Evolutionary conservation across 371 early-diverging fungal species (phyloP).

Genomic region (Gilbertella persicaria): DNA sequence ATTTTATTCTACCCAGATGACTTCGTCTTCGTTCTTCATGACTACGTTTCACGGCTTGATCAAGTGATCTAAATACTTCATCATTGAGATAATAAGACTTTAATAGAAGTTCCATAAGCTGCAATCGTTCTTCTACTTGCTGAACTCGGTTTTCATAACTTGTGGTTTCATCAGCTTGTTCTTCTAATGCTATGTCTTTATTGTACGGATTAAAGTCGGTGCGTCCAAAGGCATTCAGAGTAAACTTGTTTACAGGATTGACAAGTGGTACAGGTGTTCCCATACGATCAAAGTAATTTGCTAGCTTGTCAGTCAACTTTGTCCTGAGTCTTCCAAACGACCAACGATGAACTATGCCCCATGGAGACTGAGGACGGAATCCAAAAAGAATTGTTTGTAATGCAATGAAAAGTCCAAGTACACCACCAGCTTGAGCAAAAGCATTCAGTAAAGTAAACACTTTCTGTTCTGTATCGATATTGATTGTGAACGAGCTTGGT

Average conservation of each 20-base stretch:
- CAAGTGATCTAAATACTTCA: slow-evolving; percentile 26
- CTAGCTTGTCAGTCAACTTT: slow-evolving; percentile 23
- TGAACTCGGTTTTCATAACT: too few relatives aligned
- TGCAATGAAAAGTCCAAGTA: slow-evolving; percentile 32
- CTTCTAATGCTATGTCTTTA: too few relatives aligned
- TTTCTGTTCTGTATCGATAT: slow-evolving; percentile 20
- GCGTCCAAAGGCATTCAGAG: too few relatives aligned
- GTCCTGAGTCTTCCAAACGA: slow-evolving; percentile 27
- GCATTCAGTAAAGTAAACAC: slow-evolving; percentile 28
- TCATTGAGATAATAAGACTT: slow-evolving; percentile 31
- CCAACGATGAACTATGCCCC: slow-evolving; percentile 43
- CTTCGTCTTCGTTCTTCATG: too few relatives aligned
- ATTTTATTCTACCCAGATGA: too few relatives aligned
- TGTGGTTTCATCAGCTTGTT: too few relatives aligned
- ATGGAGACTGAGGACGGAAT: slow-evolving; percentile 41
- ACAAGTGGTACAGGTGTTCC: slow-evolving; percentile 32
- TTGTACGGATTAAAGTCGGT: too few relatives aligned
- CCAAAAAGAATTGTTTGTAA: slow-evolving; percentile 39
- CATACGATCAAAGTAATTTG: slow-evolving; percentile 20
- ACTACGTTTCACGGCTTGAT: too few relatives aligned
- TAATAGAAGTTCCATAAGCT: slow-evolving; percentile 71
- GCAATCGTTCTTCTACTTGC: slow-evolving; percentile 96
- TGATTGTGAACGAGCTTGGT: slow-evolving; percentile 10
- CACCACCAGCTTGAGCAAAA: slow-evolving; percentile 35
- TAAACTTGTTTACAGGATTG: too few relatives aligned